phyloP scores from a whole-genome alignment of 2,329 filamentous ascomycete genomes.

The Fusarium nurragi region DNA sequence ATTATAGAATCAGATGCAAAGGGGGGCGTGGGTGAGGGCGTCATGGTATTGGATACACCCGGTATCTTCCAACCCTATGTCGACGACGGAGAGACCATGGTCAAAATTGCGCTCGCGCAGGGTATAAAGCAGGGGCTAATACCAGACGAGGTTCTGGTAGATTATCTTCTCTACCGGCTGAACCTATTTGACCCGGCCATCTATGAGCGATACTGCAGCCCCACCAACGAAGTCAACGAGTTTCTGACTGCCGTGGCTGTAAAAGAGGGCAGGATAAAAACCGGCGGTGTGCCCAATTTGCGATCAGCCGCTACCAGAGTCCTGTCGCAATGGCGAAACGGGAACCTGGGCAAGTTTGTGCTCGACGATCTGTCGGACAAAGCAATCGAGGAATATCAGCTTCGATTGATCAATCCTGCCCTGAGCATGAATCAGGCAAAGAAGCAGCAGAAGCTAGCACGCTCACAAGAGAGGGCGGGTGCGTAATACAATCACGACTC shows the following conservation, averaged over 20 bases:
- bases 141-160: slow-evolving; percentile 78
- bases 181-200: slow-evolving; percentile 72
- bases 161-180: slow-evolving; percentile 88
- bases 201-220: slow-evolving; percentile 70
- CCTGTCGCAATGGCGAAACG: slow-evolving; percentile 82
- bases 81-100: slow-evolving; percentile 83
- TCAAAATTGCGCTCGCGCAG: slow-evolving; percentile 92
- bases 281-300: slow-evolving; percentile 75
- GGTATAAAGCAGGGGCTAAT: slow-evolving; percentile 92
- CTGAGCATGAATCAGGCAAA: slow-evolving; percentile 75
- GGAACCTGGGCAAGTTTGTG: slow-evolving; percentile 78
- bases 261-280: slow-evolving; percentile 78
- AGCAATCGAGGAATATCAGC: slow-evolving; percentile 61
- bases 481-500: slow-evolving; percentile 37
- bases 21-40: slow-evolving; percentile 57
- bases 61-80: slow-evolving; percentile 97
- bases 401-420: slow-evolving; percentile 56
- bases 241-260: slow-evolving; percentile 76
- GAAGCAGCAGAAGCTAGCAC: slow-evolving; percentile 70
- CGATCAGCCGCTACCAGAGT: slow-evolving; percentile 82
- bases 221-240: slow-evolving; percentile 84
- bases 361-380: slow-evolving; percentile 78
- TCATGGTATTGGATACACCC: slow-evolving; percentile 91
- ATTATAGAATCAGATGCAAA: slow-evolving; percentile 62
- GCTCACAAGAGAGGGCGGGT: slow-evolving; percentile 56